Evolutionary conservation across 2,329 filamentous ascomycete species (phyloP).

Genomic region (Cordyceps tenuipes): DNA sequence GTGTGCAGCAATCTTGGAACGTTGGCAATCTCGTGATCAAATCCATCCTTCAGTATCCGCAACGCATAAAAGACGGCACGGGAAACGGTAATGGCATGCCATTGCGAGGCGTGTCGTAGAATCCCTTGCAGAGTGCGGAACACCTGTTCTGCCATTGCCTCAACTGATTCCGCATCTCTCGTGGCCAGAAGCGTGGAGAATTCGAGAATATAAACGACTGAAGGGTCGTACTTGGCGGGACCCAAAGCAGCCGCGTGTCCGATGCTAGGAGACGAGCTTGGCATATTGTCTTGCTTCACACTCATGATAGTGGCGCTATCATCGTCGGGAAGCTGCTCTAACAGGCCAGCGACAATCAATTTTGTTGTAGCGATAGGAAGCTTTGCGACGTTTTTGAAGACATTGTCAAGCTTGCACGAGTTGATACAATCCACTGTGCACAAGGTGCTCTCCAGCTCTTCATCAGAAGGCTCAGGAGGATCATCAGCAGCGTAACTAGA

Average conservation of each 20-base stretch:
- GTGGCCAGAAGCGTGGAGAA: slow-evolving; percentile 76
- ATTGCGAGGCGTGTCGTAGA: slow-evolving; percentile 67
- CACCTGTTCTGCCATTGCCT: slow-evolving; percentile 67
- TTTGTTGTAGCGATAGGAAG: slow-evolving; percentile 26
- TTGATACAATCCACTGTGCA: slow-evolving; percentile 92
- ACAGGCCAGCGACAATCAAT: slow-evolving; percentile 55
- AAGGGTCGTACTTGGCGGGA: slow-evolving; percentile 70
- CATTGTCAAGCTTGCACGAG: slow-evolving; percentile 73
- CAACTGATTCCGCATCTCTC: slow-evolving; percentile 64
- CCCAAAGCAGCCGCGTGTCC: slow-evolving; percentile 26
- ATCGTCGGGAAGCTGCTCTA: slow-evolving; percentile 82
- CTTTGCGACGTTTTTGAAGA: slow-evolving; percentile 69
- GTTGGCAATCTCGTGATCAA: slow-evolving; percentile 85
- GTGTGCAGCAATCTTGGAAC: slow-evolving; percentile 86
- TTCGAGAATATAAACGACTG: slow-evolving; percentile 83
- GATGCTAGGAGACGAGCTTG: slow-evolving; percentile 47
- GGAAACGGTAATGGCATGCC: slow-evolving; percentile 78
- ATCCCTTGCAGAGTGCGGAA: slow-evolving; percentile 73
- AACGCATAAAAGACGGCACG: slow-evolving; percentile 82
- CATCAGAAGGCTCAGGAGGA: slow-evolving; percentile 91
- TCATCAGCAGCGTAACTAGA: slow-evolving; percentile 99
- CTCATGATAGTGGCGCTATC: slow-evolving; percentile 68
- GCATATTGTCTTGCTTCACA: slow-evolving; percentile 76
- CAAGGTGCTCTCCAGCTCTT: slow-evolving; percentile 91
- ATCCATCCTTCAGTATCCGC: slow-evolving; percentile 71